Evolutionary conservation across 2,329 filamentous ascomycete species (phyloP), one percentile per base, ranked within the genome.

Genomic region (Dothidotthia symphoricarpi): DNA sequence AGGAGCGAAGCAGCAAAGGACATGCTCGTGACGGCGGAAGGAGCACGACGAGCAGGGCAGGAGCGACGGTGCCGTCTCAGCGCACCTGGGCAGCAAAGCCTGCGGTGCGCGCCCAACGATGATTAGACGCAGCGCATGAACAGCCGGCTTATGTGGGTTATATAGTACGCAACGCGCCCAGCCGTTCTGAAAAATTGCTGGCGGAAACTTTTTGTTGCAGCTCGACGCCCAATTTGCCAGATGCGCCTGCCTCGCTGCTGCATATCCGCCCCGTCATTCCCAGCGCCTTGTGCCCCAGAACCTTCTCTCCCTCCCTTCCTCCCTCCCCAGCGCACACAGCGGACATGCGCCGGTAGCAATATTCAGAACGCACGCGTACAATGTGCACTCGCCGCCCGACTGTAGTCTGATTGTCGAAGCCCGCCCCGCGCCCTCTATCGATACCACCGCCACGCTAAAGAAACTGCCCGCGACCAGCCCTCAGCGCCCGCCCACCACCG

Each of bases 151-250:
- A 46, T 45, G 50, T 44, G 36, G 40, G 16, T 31, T 19, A 12
- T 52, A 49, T 49, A 51, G 49, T 49, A 52, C 45, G 19, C 39
- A 39, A 34, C 35, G 34, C 36, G 39, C 27, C 39, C 41, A 36
- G 34, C 42, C 50, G 52, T 53, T 55, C 52, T 45, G 50, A 52
- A 53, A 43, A 50, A 50, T 55, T 53, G 48, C 52, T 46, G 47
- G 49, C 45, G 43, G 50, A 41, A 43, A 47, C 42, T 36, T 35
- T 41, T 49, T 42, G 33, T 48, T 41, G 45, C 41, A 48, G 35
- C 36, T 52, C 48, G 45, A 49, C 44, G 52, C 52, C 52, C 50
- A 43, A 55, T 22, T 22, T 22, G 5, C 19, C 19, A 22, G 19
- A 40, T 41, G 43, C 49, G 49, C 45, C 41, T 53, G 45, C 45